These are phyloP conservation scores for Tuctoria greenei DNA, from an alignment of 176 grass and related monocot genomes.

Conservation along the genomic window DNA sequence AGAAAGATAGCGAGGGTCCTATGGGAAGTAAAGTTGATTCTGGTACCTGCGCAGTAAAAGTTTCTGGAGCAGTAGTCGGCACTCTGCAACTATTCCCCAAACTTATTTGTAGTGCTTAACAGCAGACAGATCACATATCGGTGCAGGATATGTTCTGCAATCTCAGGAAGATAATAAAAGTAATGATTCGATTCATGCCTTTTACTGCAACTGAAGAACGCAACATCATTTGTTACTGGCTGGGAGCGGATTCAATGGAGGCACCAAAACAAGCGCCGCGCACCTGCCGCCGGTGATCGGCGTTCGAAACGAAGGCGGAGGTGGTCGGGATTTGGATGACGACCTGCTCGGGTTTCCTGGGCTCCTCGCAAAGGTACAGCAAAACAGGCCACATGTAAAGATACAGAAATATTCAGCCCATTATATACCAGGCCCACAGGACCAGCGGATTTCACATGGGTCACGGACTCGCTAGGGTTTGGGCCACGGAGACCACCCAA, in stretches of 20 bases:
- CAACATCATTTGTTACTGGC: background rate
- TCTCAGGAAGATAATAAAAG: conserved; percentile 23
- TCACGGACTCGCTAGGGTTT: no score
- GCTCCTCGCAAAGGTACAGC: background rate
- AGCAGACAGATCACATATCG: conserved; percentile 18
- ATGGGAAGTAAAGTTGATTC: background rate
- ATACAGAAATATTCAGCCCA: background rate
- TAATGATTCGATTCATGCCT: conserved; percentile 2
- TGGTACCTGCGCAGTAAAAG: background rate
- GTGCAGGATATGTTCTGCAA: conserved; percentile 38
- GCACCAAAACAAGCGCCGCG: background rate
- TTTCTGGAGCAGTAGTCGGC: conserved; percentile 6
- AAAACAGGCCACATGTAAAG: no score
- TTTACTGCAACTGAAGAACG: background rate
- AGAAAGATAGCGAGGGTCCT: background rate
- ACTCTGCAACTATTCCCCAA: background rate
- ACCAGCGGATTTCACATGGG: background rate
- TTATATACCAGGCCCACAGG: background rate
- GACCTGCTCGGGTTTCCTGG: background rate
- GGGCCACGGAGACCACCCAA: no score
- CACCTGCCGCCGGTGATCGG: background rate
- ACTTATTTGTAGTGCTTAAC: conserved; percentile 36
- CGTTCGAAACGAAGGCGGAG: background rate
- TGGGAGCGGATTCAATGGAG: background rate
- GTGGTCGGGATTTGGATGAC: background rate